Base-by-base conservation (phyloP, 495 filamentous ascomycete species). In the Pseudotulostoma volvatum region DNA sequence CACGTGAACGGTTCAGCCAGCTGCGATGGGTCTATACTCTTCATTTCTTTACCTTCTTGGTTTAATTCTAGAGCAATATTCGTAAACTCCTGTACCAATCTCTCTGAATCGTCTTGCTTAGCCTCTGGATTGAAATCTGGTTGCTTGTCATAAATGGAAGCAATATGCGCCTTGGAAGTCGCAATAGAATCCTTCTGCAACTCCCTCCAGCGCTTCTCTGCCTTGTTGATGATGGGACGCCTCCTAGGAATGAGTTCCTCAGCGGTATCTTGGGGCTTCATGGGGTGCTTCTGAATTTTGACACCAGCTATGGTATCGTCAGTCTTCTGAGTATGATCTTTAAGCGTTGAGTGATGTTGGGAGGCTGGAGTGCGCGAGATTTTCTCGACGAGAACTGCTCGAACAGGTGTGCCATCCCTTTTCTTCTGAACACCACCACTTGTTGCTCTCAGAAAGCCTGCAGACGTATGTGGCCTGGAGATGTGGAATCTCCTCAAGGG, bases 11-110 rank as follows among this genome's bases (percentile, higher is more conserved):
- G 32, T 14, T 36, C 4, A n/a, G 40, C 7, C 19, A 34, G 32
- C 1, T 38, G 23, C 31, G 4, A 18, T 32, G 23, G 2, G 17
- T 31, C 25, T 31, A 21, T 11, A 28, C 20, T 17, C 31, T 51
- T 44, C 31, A 42, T 8, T 1, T 51, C 46, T 45, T 55, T 55
- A 9, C 33, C 44, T 7, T 41, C 40, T 1, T 42, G 41, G 39
- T 64, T 56, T 0, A 67, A 40, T 39, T 69, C 60, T 34, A 69
- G 45, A n/a, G 64, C 64, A 38, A 71, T 49, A 34, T 59, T 47
- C 42, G 70, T 64, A 16, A 71, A 54, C 25, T 70, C 58, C 31
- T 40, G 45, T 3, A 61, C 66, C 17, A 73, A 47, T 13, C 57
- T 51, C 5, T 63, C 57, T 7, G 66, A 64, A 33, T 61, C 57